Evolutionary conservation across 2,329 filamentous ascomycete species (phyloP), one percentile per base, ranked within the genome.

Genomic region (Epichloe glyceriae): DNA sequence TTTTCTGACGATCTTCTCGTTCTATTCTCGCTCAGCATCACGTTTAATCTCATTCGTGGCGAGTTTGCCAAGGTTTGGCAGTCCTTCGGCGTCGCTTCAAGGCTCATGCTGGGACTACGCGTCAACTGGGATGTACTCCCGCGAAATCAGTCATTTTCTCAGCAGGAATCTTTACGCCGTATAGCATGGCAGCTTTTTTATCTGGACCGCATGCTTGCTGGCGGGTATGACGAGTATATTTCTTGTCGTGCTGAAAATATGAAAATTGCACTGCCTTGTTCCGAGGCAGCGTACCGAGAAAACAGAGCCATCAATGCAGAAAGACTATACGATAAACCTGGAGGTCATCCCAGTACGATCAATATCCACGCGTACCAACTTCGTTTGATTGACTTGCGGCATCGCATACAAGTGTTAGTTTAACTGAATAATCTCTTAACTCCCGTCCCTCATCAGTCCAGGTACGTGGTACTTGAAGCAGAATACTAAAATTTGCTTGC

Each of bases 41-140:
- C 61, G 5, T 67, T 68, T 52, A 65, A 70, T 52, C 61, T 68
- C 35, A 56, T 69, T 26, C 60, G 62, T 10, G 64, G 64, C 22
- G 62, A 64, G 34, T 64, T 66, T 48, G 63, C 65, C 51, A 69
- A 69, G 53, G 63, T 67, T 11, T 71, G 68, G 68, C 66, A 69
- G 51, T 66, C 65, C 45, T 63, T 68, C 44, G 66, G 66, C 5
- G 57, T 67, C 7, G 66, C 65, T 3, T 60, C 61, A 8, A 62
- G 68, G 19, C 57, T 69, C 41, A 65, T 70, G 61, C 58, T 64
- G 17, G 67, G 66, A 12, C 56, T 70, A 22, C 68, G 69, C 48
- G 54, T 67, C 8, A 71, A 71, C 54, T 70, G 67, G 67, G 65
- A 70, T 34, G 61, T 62, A 42, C 50, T 57, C 26, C 53, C 62